Percentiles rank a stretch among this genome's conserved stretches.
These are phyloP conservation scores for Epichloe glyceriae DNA, from an alignment of 2,329 filamentous ascomycete species.

Conservation along the genomic window DNA sequence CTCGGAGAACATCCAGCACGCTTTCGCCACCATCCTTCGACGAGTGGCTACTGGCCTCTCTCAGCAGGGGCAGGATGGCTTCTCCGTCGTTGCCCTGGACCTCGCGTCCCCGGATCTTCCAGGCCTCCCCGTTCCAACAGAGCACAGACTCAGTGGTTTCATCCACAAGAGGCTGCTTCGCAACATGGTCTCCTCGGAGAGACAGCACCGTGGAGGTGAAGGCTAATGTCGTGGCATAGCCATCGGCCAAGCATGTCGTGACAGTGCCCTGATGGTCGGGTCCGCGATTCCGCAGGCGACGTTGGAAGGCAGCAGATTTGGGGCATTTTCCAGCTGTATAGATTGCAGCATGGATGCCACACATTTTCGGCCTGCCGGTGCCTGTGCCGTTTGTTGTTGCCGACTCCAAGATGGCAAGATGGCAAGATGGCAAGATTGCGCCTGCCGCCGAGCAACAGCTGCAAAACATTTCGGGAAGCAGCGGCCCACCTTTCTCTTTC, in stretches of 20 bases:
- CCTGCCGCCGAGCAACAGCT: neutral
- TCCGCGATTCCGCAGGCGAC: constrained; percentile 40
- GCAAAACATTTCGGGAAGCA: neutral
- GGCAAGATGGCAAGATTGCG: neutral
- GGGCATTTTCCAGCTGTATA: constrained; percentile 19
- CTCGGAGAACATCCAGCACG: constrained; percentile 41
- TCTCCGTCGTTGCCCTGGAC: constrained; percentile 72
- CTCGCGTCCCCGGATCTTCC: constrained; percentile 49
- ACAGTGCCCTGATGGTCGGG: constrained; percentile 43
- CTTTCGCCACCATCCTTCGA: constrained; percentile 10
- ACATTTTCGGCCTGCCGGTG: constrained; percentile 30
- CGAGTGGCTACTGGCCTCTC: constrained; percentile 23
- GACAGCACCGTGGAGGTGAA: constrained; percentile 83
- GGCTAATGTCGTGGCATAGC: constrained; percentile 31
- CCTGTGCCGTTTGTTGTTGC: too few relatives aligned
- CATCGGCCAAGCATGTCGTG: constrained; percentile 16
- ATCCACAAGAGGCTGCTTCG: constrained; percentile 60
- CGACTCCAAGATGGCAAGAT: too few relatives aligned
- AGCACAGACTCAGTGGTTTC: constrained; percentile 47
- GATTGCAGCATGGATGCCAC: constrained; percentile 45
- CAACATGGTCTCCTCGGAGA: constrained; percentile 62
- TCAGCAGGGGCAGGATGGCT: constrained; percentile 49
- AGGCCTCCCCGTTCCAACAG: constrained; percentile 98
- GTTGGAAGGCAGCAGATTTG: constrained; percentile 24
- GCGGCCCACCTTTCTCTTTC: neutral